phyloP scores from a whole-genome alignment of 2,329 filamentous ascomycete species.

The Pseudopyricularia cyperi region DNA sequence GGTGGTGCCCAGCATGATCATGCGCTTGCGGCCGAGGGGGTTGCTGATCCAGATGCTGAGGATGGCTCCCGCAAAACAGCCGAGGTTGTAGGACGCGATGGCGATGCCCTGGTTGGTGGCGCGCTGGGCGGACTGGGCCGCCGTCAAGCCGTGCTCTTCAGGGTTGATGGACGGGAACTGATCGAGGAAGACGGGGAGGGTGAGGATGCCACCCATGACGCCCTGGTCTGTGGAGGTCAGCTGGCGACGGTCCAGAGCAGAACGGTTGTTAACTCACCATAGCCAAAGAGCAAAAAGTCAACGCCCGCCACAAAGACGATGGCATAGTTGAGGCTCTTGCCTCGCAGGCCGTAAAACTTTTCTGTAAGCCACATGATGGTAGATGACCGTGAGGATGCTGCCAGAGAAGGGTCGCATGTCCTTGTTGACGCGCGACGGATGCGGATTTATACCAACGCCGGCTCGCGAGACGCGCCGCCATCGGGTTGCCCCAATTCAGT shows the following conservation, averaged over 20 bases:
- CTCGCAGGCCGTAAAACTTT: slow-evolving; percentile 52
- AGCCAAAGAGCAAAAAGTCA: slow-evolving; percentile 53
- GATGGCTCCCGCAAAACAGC: slow-evolving; percentile 16
- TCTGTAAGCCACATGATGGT: not conserved
- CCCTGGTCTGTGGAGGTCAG: slow-evolving; percentile 45
- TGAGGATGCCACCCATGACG: slow-evolving; percentile 64
- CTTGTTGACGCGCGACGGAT: no score
- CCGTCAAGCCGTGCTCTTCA: slow-evolving; percentile 16
- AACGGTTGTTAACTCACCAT: slow-evolving; percentile 24
- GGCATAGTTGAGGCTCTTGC: slow-evolving; percentile 52
- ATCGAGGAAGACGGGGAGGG: slow-evolving; percentile 46
- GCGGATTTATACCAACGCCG: not conserved
- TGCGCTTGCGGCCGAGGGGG: slow-evolving; percentile 24
- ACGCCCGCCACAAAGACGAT: slow-evolving; percentile 60
- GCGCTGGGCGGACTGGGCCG: slow-evolving; percentile 22
- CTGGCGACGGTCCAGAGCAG: slow-evolving; percentile 6
- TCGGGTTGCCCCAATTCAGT: not conserved
- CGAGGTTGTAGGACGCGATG: slow-evolving; percentile 19
- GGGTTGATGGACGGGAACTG: slow-evolving; percentile 42
- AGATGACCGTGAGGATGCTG: not conserved
- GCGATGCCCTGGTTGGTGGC: slow-evolving; percentile 35
- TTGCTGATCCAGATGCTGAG: slow-evolving; percentile 22
- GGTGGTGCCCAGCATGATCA: slow-evolving; percentile 24
- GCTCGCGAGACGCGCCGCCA: not conserved
- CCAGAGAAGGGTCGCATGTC: not conserved